Evolutionary conservation across 2,329 filamentous ascomycete genomes (phyloP).

Genomic region (Penicillium nordicum): DNA sequence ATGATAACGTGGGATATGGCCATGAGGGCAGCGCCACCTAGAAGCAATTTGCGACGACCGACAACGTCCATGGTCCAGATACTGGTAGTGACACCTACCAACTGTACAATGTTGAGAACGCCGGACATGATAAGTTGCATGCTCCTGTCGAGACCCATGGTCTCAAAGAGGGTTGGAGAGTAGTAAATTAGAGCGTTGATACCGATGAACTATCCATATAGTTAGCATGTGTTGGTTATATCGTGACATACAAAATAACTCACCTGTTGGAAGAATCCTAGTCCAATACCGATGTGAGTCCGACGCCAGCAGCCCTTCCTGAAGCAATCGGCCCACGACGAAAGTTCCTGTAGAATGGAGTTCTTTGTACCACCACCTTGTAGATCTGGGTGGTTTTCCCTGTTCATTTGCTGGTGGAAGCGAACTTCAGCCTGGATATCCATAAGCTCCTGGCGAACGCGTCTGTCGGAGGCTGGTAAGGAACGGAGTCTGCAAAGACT

Average conservation of each 20-base stretch:
- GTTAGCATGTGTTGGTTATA: slow-evolving; percentile 1
- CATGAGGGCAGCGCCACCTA: slow-evolving; percentile 48
- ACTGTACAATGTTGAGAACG: slow-evolving; percentile 51
- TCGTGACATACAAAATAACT: neutral
- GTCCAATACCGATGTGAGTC: slow-evolving; percentile 50
- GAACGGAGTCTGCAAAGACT: slow-evolving; percentile 50
- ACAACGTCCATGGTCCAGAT: slow-evolving; percentile 50
- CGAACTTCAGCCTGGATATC: slow-evolving; percentile 53
- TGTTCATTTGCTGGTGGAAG: slow-evolving; percentile 49
- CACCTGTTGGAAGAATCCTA: slow-evolving; percentile 59
- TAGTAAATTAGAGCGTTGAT: slow-evolving; percentile 60
- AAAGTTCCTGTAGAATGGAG: slow-evolving; percentile 48
- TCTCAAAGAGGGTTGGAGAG: slow-evolving; percentile 57
- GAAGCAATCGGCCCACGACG: slow-evolving; percentile 51
- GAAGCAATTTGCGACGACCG: slow-evolving; percentile 47
- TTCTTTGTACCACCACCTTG: slow-evolving; percentile 33
- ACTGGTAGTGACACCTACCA: slow-evolving; percentile 47
- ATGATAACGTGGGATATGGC: slow-evolving; percentile 50
- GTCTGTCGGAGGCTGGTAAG: slow-evolving; percentile 47
- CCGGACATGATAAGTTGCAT: slow-evolving; percentile 54
- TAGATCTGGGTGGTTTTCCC: slow-evolving; percentile 39
- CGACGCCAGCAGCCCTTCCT: slow-evolving; percentile 49
- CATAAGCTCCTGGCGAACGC: slow-evolving; percentile 51
- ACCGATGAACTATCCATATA: slow-evolving; percentile 41
- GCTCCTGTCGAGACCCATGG: slow-evolving; percentile 44